Conservation (phyloP, 495 filamentous ascomycete species). For the Neurospora sp. region DNA sequence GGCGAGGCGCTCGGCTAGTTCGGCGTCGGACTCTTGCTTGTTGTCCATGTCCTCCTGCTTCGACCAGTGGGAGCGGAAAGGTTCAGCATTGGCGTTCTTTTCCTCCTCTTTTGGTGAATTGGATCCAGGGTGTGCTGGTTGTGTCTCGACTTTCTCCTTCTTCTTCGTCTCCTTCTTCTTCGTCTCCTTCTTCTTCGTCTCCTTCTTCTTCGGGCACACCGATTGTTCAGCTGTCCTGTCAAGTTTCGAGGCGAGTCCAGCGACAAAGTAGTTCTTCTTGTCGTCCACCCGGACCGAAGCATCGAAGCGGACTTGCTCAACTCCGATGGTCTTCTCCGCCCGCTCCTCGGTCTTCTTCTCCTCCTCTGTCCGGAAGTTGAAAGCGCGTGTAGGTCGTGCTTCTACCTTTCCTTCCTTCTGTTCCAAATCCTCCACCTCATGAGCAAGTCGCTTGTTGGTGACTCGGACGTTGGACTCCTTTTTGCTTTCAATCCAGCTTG, state of each 20-base stretch:
- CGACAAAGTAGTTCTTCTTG: neutral
- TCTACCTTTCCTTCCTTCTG: neutral
- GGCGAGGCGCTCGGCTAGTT: neutral
- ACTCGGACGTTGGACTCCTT: neutral
- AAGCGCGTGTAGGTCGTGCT: neutral
- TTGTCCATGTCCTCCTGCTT: neutral
- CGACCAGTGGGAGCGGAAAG: neutral
- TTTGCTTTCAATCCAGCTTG: neutral
- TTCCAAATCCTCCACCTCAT: neutral
- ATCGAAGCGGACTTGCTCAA: neutral
- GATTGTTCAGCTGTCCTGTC: neutral
- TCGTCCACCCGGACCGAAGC: neutral
- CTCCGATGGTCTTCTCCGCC: neutral
- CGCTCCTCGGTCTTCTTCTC: neutral
- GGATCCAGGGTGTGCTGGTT: neutral
- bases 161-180: neutral
- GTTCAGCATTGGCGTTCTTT: neutral
- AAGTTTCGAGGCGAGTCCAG: neutral
- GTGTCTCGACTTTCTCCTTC: neutral
- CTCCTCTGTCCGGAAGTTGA: neutral
- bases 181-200: neutral
- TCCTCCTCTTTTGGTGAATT: neutral
- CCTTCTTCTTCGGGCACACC: neutral
- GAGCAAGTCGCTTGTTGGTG: neutral
- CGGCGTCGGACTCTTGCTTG: neutral